phyloP scores from a whole-genome alignment of 1,284 basidiomycete species.

The Cryptococcus hybrid region DNA sequence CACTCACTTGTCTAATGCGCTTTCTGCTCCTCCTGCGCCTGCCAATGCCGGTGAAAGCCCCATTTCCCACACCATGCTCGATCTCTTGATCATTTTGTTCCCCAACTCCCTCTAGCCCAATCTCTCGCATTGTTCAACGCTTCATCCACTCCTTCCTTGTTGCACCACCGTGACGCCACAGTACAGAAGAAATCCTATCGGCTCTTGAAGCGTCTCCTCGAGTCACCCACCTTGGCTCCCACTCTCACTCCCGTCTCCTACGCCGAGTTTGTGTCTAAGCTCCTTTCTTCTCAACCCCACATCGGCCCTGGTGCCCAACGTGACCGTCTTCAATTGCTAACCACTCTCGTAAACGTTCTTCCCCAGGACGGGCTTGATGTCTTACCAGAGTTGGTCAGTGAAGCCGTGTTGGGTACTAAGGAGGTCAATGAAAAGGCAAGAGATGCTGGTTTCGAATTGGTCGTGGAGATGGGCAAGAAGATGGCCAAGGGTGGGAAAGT shows the following conservation, averaged over 20 bases:
- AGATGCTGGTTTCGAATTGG: slow-evolving; percentile 82
- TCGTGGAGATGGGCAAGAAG: slow-evolving; percentile 89
- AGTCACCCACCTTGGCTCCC: slow-evolving; percentile 59
- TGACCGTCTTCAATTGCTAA: slow-evolving; percentile 80
- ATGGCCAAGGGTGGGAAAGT: slow-evolving; percentile 87
- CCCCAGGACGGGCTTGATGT: slow-evolving; percentile 74
- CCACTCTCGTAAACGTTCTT: slow-evolving; percentile 68
- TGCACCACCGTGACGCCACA: slow-evolving; percentile 69
- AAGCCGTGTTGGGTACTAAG: slow-evolving; percentile 96
- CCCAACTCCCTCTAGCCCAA: slow-evolving; percentile 65
- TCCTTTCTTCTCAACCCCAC: slow-evolving; percentile 60
- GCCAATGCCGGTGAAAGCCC: slow-evolving; percentile 49
- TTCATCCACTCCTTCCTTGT: slow-evolving; percentile 43
- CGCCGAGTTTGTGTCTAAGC: slow-evolving; percentile 58
- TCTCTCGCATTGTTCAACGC: slow-evolving; percentile 63
- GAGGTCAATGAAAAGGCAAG: slow-evolving; percentile 94
- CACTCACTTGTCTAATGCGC: slow-evolving; percentile 69
- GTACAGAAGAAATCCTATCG: slow-evolving; percentile 97
- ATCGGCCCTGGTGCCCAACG: slow-evolving; percentile 85
- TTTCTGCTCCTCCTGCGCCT: slow-evolving; percentile 51
- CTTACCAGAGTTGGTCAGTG: slow-evolving; percentile 85
- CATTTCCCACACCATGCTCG: slow-evolving; percentile 77
- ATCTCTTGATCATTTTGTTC: slow-evolving; percentile 84
- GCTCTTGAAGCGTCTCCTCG: slow-evolving; percentile 70
- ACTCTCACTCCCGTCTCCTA: slow-evolving; percentile 55